Evolutionary conservation across 2,329 filamentous ascomycete genomes (phyloP), one percentile per base, ranked within the genome.

Genomic region (Diaporthe aspalathi): DNA sequence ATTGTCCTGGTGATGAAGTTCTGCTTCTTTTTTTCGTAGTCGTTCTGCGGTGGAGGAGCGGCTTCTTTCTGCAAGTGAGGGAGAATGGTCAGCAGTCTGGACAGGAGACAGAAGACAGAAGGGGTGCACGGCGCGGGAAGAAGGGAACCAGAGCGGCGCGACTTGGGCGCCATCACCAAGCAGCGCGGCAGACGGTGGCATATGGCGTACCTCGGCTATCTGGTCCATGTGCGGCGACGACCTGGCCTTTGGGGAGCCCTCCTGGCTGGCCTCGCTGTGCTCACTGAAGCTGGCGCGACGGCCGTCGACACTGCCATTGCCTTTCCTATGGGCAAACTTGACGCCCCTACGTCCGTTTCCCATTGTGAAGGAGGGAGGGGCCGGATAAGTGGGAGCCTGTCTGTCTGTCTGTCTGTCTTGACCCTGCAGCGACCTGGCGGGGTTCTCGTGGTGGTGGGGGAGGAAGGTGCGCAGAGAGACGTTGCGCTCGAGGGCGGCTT

Each of bases 21-120:
- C 82, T 94, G 92, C 85, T 97, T 98, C 84, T 99, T 99, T 90
- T 98, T 98, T 80, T 98, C 94, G 81, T 97, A 98, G 74, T 98
- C 96, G 78, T 82, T 81, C 67, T 80, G 80, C 73, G 83, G 80
- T 73, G 85, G 81, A 56, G 84, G 81, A 70, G 80, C 76, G 45
- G 81, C 78, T 14, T 81, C 78, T 76, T 86, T 87, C 85, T 88
- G 70, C 27, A 16, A 14, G 5, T 52, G 38, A 5, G 32, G n/a
- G n/a, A 27, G 40, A 32, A 27, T 60, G 8, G 76, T 79, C 66
- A 80, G 75, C 72, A 27, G 29, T 14, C 20, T 50, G 45, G 11
- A 43, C n/a, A 6, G 32, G n/a, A n/a, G n/a, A n/a, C n/a, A 38
- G 54, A 14, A 11, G 32, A n/a, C n/a, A n/a, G n/a, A n/a, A 38